Evolutionary conservation across 495 filamentous ascomycete species (phyloP).

Genomic region (Hypoxylon trugodes): DNA sequence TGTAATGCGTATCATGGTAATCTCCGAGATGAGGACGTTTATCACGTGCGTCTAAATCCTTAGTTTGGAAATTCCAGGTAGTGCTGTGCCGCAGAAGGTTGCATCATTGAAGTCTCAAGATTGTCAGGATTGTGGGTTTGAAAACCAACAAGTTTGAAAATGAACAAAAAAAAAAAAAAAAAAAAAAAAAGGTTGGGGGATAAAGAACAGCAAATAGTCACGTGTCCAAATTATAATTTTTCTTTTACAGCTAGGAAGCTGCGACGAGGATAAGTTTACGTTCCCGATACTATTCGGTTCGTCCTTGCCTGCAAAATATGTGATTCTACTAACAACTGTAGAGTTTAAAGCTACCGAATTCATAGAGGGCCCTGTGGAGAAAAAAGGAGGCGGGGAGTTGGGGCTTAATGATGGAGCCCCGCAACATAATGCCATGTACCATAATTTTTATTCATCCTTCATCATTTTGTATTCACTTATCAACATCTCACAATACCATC

Average conservation of each 20-base stretch:
- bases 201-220: not conserved
- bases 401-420: too few relatives aligned
- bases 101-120: conserved; percentile 33
- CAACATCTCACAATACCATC: too few relatives aligned
- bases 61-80: conserved; percentile 2
- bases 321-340: too few relatives aligned
- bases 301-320: too few relatives aligned
- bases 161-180: not conserved
- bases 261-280: not conserved
- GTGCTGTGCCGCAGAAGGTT: conserved; percentile 32
- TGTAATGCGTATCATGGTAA: not conserved
- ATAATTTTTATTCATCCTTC: too few relatives aligned
- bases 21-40: not conserved
- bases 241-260: not conserved
- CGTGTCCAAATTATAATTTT: not conserved
- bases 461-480: too few relatives aligned
- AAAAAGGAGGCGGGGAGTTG: too few relatives aligned
- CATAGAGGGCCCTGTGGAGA: too few relatives aligned
- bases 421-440: too few relatives aligned
- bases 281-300: too few relatives aligned
- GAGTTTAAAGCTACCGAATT: too few relatives aligned
- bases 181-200: not conserved
- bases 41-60: conserved; percentile 7
- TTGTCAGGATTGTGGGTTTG: conserved; percentile 29
- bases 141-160: conserved; percentile 20